These are phyloP conservation scores for Vararia minispora DNA, from an alignment of 768 basidiomycete genomes.

Conservation along the genomic window DNA sequence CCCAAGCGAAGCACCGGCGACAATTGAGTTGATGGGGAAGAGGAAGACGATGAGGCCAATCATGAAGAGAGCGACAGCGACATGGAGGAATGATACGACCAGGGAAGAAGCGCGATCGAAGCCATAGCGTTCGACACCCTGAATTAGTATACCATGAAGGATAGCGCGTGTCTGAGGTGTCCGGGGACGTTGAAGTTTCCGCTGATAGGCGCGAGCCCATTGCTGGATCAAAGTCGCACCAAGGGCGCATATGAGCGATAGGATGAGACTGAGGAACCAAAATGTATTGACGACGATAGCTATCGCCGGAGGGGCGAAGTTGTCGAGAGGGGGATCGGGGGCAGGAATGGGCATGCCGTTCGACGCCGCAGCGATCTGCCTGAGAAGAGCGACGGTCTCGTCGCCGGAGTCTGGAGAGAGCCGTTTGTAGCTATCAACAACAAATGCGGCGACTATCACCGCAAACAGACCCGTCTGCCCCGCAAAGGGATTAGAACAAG, in stretches of 20 bases:
- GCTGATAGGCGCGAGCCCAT: constrained; percentile 8
- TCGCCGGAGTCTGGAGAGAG: constrained; percentile 5
- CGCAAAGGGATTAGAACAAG: no score
- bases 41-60: constrained; percentile 6
- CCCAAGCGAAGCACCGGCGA: not conserved
- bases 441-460: constrained; percentile 12
- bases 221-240: constrained; percentile 7
- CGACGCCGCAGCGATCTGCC: not conserved
- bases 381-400: constrained; percentile 3
- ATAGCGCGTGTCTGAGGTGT: constrained; percentile 7
- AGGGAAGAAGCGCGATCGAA: constrained; percentile 4
- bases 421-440: constrained; percentile 11
- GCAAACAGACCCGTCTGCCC: constrained; percentile 11
- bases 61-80: constrained; percentile 7
- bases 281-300: constrained; percentile 7
- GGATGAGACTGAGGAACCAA: constrained; percentile 8
- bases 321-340: not conserved
- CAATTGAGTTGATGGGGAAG: not conserved
- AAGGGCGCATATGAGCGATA: constrained; percentile 7
- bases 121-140: constrained; percentile 6
- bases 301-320: not conserved
- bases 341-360: not conserved
- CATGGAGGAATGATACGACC: constrained; percentile 5
- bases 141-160: constrained; percentile 6
- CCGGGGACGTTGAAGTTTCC: constrained; percentile 1